A percentile compares a stretch with the other conserved stretches of the same genome.
Conservation (phyloP, 2,329 filamentous ascomycete species). For the Talaromyces sp. region DNA sequence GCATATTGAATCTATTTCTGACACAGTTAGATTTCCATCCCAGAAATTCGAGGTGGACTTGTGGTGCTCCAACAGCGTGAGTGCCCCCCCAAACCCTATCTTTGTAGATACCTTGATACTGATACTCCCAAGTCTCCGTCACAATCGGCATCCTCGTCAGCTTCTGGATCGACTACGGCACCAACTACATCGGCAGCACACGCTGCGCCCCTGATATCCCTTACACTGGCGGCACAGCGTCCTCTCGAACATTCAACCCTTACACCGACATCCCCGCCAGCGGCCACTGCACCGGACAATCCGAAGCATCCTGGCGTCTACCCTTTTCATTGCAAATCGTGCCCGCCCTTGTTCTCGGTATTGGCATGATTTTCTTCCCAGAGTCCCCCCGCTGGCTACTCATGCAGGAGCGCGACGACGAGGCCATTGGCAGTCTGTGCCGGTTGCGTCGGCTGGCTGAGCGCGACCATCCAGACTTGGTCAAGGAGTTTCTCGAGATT, state of each 20-base stretch:
- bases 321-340: conserved; percentile 44
- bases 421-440: conserved; percentile 42
- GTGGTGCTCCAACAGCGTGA: conserved; percentile 34
- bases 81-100: not conserved
- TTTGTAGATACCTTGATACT: not conserved
- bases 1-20: not conserved
- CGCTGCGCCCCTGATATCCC: conserved; percentile 45
- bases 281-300: conserved; percentile 41
- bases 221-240: conserved; percentile 39
- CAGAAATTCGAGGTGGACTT: conserved; percentile 31
- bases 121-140: conserved; percentile 35
- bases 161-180: conserved; percentile 40
- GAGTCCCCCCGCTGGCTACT: conserved; percentile 53
- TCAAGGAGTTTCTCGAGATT: conserved; percentile 47
- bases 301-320: conserved; percentile 43
- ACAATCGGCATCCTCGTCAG: conserved; percentile 33
- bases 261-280: conserved; percentile 39
- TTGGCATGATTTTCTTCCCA: conserved; percentile 46
- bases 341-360: conserved; percentile 32
- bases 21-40: conserved; percentile 36
- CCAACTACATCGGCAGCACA: conserved; percentile 39
- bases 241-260: conserved; percentile 33
- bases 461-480: conserved; percentile 39
- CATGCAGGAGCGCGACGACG: conserved; percentile 43
- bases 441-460: conserved; percentile 43